These are phyloP conservation scores for Arthrobotrys megalospora DNA, from an alignment of 2,329 filamentous ascomycete species.

Conservation along the genomic window DNA sequence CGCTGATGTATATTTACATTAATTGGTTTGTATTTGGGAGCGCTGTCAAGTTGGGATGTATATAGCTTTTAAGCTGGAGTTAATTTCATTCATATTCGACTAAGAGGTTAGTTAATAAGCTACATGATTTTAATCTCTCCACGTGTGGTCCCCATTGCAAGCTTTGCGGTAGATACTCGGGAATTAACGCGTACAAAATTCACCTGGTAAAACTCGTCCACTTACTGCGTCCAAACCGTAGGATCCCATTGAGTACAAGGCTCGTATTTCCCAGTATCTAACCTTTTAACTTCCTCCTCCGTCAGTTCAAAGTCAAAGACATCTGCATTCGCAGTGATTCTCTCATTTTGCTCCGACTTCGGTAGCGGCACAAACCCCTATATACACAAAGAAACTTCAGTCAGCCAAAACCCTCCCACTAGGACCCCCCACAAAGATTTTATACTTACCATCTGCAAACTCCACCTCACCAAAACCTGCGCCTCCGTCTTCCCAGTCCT, in stretches of 20 bases:
- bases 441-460: slow-evolving; percentile 75
- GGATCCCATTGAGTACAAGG: slow-evolving; percentile 74
- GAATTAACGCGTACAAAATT: not conserved
- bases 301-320: slow-evolving; percentile 74
- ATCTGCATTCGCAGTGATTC: slow-evolving; percentile 77
- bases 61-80: not conserved
- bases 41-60: not conserved
- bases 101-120: too few relatives aligned
- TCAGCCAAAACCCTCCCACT: not conserved
- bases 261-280: slow-evolving; percentile 72
- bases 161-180: too few relatives aligned
- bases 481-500: slow-evolving; percentile 82
- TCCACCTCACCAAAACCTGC: slow-evolving; percentile 85
- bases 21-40: not conserved
- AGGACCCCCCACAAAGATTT: not conserved
- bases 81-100: not conserved
- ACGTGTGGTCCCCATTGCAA: too few relatives aligned
- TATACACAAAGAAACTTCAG: not conserved
- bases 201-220: not conserved
- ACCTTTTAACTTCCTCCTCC: slow-evolving; percentile 71
- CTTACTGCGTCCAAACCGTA: slow-evolving; percentile 65
- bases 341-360: slow-evolving; percentile 79
- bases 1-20: not conserved
- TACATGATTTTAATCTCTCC: too few relatives aligned
- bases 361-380: slow-evolving; percentile 79